Conservation (phyloP, 202 grass and related monocot species). For the Saccharum hybrid region DNA sequence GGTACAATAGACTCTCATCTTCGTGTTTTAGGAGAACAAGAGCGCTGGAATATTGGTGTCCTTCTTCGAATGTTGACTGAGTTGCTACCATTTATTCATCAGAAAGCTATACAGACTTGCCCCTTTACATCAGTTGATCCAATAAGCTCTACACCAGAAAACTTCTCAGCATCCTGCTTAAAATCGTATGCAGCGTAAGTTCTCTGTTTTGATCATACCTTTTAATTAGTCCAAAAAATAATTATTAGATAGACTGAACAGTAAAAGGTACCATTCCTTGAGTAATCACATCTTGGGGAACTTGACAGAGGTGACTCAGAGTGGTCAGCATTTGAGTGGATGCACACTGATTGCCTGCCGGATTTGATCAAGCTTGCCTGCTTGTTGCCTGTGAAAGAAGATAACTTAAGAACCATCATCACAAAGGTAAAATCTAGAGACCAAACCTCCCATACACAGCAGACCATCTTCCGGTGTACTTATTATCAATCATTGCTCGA, state of each 20-base stretch:
- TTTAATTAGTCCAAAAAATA: constrained; percentile 27
- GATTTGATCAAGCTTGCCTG: constrained; percentile 90
- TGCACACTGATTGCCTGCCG: constrained; percentile 87
- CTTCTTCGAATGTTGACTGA: constrained; percentile 84
- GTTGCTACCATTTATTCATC: constrained; percentile 83
- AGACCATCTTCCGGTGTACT: constrained; percentile 22
- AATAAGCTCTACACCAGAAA: constrained; percentile 51
- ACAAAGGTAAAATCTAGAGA: constrained; percentile 65
- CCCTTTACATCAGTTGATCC: constrained; percentile 58
- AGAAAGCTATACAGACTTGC: constrained; percentile 75
- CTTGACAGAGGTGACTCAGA: constrained; percentile 73
- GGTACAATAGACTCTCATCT: constrained; percentile 91
- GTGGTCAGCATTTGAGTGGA: constrained; percentile 97
- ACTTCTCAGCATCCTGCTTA: constrained; percentile 63
- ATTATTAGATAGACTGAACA: constrained; percentile 32
- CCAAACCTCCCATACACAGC: constrained; percentile 10
- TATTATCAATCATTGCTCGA: constrained; percentile 43
- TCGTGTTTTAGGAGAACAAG: constrained; percentile 80
- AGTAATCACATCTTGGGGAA: constrained; percentile 29
- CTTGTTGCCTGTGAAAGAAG: constrained; percentile 88
- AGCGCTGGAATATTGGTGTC: constrained; percentile 92
- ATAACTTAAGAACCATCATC: constrained; percentile 79
- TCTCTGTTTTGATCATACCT: constrained; percentile 27
- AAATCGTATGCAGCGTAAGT: constrained; percentile 80
- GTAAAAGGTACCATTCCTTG: constrained; percentile 25